phyloP scores from a whole-genome alignment of 768 basidiomycete species.

The Pleurotus ostreatus region DNA sequence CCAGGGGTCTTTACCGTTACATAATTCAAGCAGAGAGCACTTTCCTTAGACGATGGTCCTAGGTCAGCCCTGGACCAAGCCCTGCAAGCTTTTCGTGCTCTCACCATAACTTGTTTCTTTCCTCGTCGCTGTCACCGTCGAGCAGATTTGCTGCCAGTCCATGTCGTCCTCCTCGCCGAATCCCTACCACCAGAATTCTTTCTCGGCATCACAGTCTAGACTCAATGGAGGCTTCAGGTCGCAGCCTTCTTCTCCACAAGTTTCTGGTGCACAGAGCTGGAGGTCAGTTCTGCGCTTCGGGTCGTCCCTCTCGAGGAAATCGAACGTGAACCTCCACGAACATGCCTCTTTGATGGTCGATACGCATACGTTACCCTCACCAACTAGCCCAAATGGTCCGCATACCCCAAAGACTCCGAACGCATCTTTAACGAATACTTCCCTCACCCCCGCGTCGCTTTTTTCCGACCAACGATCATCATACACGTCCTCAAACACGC shows the following conservation, averaged over 20 bases:
- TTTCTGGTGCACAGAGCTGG: constrained; percentile 40
- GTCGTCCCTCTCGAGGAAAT: constrained; percentile 61
- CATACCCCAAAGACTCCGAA: constrained; percentile 42
- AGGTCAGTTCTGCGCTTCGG: constrained; percentile 73
- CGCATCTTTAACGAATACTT: constrained; percentile 46
- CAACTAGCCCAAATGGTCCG: constrained; percentile 24
- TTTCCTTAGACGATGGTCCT: background rate
- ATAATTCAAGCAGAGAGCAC: constrained; percentile 3
- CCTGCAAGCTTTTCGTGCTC: constrained; percentile 9
- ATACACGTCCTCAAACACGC: constrained; percentile 73
- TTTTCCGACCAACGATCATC: constrained; percentile 66
- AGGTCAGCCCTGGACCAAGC: constrained; percentile 9
- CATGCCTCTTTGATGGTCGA: constrained; percentile 46
- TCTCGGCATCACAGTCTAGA: constrained; percentile 12
- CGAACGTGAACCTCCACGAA: constrained; percentile 30
- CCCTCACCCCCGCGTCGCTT: constrained; percentile 53
- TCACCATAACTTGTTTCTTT: background rate
- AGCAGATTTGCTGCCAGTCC: constrained; percentile 1
- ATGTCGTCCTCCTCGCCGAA: constrained; percentile 23
- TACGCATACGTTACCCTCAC: constrained; percentile 34
- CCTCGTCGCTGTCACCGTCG: constrained; percentile 8
- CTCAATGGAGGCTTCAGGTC: constrained; percentile 12
- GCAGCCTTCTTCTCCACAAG: constrained; percentile 24
- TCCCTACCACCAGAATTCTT: constrained; percentile 17
- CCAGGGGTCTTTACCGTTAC: constrained; percentile 3